Evolutionary conservation across 2,329 filamentous ascomycete genomes (phyloP).

Genomic region (Metarhizium humberi): DNA sequence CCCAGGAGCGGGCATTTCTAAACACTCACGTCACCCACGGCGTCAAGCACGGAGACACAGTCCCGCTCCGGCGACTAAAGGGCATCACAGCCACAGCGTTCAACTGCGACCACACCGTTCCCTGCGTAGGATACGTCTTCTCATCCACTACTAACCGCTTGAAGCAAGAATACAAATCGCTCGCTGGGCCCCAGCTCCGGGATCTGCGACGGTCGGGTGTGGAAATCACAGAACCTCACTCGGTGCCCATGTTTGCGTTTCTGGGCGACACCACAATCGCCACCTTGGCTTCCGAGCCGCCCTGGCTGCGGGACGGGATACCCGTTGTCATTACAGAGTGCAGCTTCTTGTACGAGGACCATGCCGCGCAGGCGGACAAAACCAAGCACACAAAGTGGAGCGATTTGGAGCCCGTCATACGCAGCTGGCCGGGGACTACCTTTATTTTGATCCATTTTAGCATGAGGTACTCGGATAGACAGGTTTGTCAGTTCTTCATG

Average conservation of each 20-base stretch:
- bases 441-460: slow-evolving; percentile 41
- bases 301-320: slow-evolving; percentile 29
- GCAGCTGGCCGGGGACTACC: slow-evolving; percentile 30
- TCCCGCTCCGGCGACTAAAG: slow-evolving; percentile 25
- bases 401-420: slow-evolving; percentile 34
- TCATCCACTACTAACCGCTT: slow-evolving; percentile 27
- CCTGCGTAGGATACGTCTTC: slow-evolving; percentile 39
- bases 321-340: slow-evolving; percentile 40
- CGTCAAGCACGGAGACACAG: slow-evolving; percentile 23
- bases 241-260: slow-evolving; percentile 35
- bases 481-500: slow-evolving; percentile 31
- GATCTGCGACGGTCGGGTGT: slow-evolving; percentile 26
- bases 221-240: slow-evolving; percentile 29
- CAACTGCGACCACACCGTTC: slow-evolving; percentile 36
- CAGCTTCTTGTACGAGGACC: slow-evolving; percentile 35
- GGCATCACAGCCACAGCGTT: slow-evolving; percentile 32
- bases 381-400: slow-evolving; percentile 39
- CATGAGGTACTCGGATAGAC: slow-evolving; percentile 31
- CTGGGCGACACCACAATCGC: slow-evolving; percentile 36
- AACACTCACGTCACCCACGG: slow-evolving; percentile 31
- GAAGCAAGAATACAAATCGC: slow-evolving; percentile 24
- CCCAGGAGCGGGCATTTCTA: slow-evolving; percentile 15
- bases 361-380: slow-evolving; percentile 31
- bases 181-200: slow-evolving; percentile 27
- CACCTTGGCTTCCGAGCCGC: slow-evolving; percentile 27